Evolutionary conservation across 2,329 filamentous ascomycete genomes (phyloP), one percentile per base, ranked within the genome.

Genomic region (Clonostachys chloroleuca): DNA sequence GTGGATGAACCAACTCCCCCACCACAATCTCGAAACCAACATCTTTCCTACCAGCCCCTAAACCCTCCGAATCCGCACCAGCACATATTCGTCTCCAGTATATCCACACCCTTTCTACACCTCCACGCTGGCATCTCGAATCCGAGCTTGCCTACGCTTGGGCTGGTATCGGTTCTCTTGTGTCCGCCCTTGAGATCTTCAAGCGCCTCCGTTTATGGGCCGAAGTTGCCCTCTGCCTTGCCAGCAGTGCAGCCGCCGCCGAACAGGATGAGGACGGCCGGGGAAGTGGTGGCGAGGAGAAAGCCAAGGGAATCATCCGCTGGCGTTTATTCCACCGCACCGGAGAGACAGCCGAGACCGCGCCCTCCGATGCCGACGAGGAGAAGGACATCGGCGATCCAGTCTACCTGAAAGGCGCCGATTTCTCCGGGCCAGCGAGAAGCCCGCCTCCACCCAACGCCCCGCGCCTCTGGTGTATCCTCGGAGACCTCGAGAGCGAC

Each of bases 141-240:
- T 86, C 92, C 0, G 94, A 99, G 62, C 77, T 99, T 13, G 94
- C 94, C 2, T 84, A 89, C 51, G 83, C 91, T n/a, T 99, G 94
- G 94, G 87, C 92, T 1, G 80, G 83, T 43, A 80, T 96, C 4
- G 94, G 94, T 10, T 95, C 91, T 39, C 72, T 99, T 3, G 78
- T 89, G 5, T 95, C 92, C 1, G 94, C 94, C 0, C 78, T 99
- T 2, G 94, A 96, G 51, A 97, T 99, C 51, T 99, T 97, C 68
- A 92, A 96, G 68, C 81, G 94, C 4, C 72, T 99, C 16, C 84
- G 91, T 48, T 85, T 97, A 64, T 97, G 94, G 91, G 89, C 94
- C 2, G 94, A 99, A 67, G 90, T 92, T 5, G 92, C 94, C 0
- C 75, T 99, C 2, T 99, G 94, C 63, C 86, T 90, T 57, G 92